Conservation (phyloP, 2,329 filamentous ascomycete species). For the Claviceps maximensis region DNA sequence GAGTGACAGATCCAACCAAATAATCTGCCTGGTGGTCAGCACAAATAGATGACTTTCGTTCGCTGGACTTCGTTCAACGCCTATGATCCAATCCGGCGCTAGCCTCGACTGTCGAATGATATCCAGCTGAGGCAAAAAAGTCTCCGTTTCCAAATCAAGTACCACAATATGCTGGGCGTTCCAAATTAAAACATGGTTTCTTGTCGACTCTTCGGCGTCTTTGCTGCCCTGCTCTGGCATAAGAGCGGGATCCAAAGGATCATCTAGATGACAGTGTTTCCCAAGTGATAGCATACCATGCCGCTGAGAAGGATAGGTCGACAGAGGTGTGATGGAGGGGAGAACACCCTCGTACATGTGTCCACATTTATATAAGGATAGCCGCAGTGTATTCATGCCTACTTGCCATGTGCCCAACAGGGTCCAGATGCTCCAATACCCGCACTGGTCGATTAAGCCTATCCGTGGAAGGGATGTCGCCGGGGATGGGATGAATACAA, state of each 20-base stretch:
- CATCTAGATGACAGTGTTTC: conserved; percentile 10
- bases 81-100: conserved; percentile 35
- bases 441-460: conserved; percentile 50
- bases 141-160: conserved; percentile 23
- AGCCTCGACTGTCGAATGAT: conserved; percentile 12
- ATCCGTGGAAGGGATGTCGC: conserved; percentile 42
- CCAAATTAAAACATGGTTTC: conserved; percentile 22
- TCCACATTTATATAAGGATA: conserved; percentile 26
- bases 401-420: conserved; percentile 26
- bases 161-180: conserved; percentile 21
- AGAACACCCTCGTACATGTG: conserved; percentile 29
- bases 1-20: conserved; percentile 31
- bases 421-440: conserved; percentile 58
- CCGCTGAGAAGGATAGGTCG: conserved; percentile 19
- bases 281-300: conserved; percentile 33
- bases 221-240: conserved; percentile 5
- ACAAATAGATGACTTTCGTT: conserved; percentile 40
- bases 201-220: background rate
- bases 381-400: conserved; percentile 20
- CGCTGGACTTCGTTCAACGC: conserved; percentile 35
- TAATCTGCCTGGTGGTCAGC: conserved; percentile 39
- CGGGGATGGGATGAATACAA: conserved; percentile 46
- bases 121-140: conserved; percentile 15
- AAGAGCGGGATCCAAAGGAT: conserved; percentile 10
- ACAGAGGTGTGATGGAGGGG: conserved; percentile 17